Conservation (phyloP, 129 eudicot genomes). For the Helichrysum umbraculigerum region DNA sequence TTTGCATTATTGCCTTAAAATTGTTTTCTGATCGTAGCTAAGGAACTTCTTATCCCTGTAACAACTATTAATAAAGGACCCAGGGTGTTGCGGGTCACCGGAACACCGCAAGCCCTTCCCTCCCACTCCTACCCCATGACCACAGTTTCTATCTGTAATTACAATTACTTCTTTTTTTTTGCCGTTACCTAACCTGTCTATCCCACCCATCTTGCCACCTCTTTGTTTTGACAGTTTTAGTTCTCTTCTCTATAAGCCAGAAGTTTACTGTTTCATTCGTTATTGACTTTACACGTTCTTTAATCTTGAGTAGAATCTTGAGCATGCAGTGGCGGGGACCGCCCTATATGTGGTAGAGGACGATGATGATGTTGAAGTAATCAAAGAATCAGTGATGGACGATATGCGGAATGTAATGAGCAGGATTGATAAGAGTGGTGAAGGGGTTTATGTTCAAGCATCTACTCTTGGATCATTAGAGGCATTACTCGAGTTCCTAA, state of each 20-base stretch:
- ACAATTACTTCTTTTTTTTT: neutral
- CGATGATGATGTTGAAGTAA: conserved; percentile 77
- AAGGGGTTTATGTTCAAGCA: conserved; percentile 93
- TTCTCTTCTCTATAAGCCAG: too few species aligned
- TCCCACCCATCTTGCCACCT: neutral
- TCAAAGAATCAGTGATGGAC: conserved; percentile 72
- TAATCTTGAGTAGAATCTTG: conserved; percentile 60
- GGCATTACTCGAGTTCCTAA: conserved; percentile 77
- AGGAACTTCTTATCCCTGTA: neutral
- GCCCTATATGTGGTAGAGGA: conserved; percentile 80
- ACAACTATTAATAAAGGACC: neutral
- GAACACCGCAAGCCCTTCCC: too few species aligned
- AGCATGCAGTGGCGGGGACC: conserved; percentile 97
- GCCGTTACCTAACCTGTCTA: neutral
- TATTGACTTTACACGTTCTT: neutral
- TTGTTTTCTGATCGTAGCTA: neutral
- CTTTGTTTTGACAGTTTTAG: neutral
- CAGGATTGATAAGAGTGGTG: conserved; percentile 87
- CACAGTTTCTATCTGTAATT: neutral
- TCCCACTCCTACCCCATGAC: too few species aligned
- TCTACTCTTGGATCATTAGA: conserved; percentile 95
- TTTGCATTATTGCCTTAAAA: neutral
- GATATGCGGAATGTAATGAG: conserved; percentile 85
- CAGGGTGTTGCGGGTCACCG: too few species aligned
- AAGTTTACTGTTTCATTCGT: neutral